Evolutionary conservation across 139 green algal species (phyloP), one percentile per base, ranked within the genome.

Genomic region (Yamagishiella unicocca): DNA sequence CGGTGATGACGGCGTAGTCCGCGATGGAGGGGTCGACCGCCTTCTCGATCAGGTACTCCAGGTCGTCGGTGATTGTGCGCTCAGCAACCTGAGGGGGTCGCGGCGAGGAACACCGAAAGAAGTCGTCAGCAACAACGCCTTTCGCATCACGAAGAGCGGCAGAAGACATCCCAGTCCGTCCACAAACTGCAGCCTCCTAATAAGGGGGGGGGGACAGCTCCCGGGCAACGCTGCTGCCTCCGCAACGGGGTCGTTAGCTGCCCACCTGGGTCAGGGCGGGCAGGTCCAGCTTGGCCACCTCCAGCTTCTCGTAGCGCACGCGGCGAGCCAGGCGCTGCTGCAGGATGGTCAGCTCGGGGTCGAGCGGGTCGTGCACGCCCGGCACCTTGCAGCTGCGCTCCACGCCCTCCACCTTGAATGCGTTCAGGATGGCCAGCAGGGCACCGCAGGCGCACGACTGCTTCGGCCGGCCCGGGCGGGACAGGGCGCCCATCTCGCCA

Each of bases 341-440:
- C 40, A 98, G 91, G 85, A 97, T 97, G 87, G 94, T 94, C 76
- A 94, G 96, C 95, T 98, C 96, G 0, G 94, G 94, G 87, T 98
- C 95, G 38, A 94, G 78, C 2, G 86, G 75, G 40, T 98, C 95
- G 89, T 97, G 93, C 85, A 92, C 91, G 82, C 91, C 92, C 83
- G 84, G 37, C 76, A 83, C 82, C 67, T 87, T 87, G 82, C 82
- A 87, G 35, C 12, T 40, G 46, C 55, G 78, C 37, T 93, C 90
- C 9, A 90, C 77, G 43, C 90, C 90, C 58, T 93, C 84, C 37
- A 66, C 35, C 87, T 91, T 90, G 46, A 93, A 84, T 84, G 89
- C 87, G 75, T 68, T 70, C 42, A 88, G 81, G 46, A 75, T 79
- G 74, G 91, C 92, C 53, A 95, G 90, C 71, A 98, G 91, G 0